Conservation (phyloP, 306 rosid species). For the Spatholobus suberectus region DNA sequence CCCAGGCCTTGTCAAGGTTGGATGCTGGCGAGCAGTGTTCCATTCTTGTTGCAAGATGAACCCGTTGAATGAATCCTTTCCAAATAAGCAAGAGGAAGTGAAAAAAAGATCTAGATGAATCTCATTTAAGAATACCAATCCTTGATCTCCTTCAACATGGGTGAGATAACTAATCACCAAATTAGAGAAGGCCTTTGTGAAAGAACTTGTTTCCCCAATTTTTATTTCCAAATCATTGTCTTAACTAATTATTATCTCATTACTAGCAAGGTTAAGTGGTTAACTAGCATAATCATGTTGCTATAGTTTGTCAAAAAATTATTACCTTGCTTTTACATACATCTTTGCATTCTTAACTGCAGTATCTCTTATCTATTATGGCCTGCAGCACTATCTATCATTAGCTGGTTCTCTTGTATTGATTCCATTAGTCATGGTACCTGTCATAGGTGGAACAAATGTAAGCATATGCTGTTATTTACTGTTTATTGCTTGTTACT, state of each 20-base stretch:
- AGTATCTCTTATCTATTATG: conserved; percentile 77
- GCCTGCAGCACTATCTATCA: conserved; percentile 91
- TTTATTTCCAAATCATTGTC: not conserved
- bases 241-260: conserved; percentile 1
- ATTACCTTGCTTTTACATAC: conserved; percentile 30
- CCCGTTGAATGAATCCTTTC: not conserved
- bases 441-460: conserved; percentile 94
- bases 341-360: conserved; percentile 49
- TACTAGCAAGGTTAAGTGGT: conserved; percentile 4
- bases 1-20: not conserved
- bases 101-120: not conserved
- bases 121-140: not conserved
- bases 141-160: not conserved
- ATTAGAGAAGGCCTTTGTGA: not conserved
- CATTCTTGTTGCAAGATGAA: not conserved
- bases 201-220: not conserved
- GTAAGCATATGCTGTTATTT: conserved; percentile 60
- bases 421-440: conserved; percentile 87
- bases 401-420: conserved; percentile 91
- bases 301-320: conserved; percentile 9
- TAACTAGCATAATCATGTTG: conserved; percentile 31
- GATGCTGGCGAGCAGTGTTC: not conserved
- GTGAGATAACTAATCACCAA: not conserved
- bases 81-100: not conserved
- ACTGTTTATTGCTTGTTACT: conserved; percentile 38